A percentile compares a stretch with the other conserved stretches of the same genome.
These are phyloP conservation scores for Priceomyces fermenticarens DNA, from an alignment of 805 yeast species.

Conservation along the genomic window DNA sequence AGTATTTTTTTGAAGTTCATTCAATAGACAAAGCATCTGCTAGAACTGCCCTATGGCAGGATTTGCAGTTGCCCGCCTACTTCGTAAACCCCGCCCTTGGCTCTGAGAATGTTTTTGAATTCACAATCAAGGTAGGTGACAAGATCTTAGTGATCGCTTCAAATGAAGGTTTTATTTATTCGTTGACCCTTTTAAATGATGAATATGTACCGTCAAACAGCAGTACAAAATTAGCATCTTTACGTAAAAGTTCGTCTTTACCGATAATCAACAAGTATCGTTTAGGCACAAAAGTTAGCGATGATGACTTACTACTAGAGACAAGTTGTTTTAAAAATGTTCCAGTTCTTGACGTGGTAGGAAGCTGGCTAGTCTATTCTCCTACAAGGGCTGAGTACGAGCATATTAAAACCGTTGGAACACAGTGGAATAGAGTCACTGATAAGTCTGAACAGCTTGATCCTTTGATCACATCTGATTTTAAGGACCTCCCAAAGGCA, in stretches of 20 bases:
- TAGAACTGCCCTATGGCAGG: slow-evolving; percentile 3
- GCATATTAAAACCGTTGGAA: slow-evolving; percentile 21
- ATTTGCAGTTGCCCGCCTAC: slow-evolving; percentile 8
- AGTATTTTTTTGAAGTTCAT: slow-evolving; percentile 3
- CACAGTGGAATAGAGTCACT: slow-evolving; percentile 1
- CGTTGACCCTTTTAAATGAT: slow-evolving; percentile 9
- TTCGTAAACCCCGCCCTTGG: not conserved
- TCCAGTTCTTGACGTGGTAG: slow-evolving; percentile 49
- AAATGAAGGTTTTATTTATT: slow-evolving; percentile 19
- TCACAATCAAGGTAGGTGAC: slow-evolving; percentile 17
- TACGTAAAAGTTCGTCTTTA: slow-evolving; percentile 19
- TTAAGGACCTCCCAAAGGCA: not conserved
- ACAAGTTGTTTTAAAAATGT: slow-evolving; percentile 30
- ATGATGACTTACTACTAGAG: slow-evolving; percentile 22
- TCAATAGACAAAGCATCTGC: not conserved
- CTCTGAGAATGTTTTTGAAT: not conserved
- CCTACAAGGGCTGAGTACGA: slow-evolving; percentile 38
- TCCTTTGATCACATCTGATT: slow-evolving; percentile 7
- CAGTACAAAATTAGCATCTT: slow-evolving; percentile 12
- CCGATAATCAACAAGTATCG: slow-evolving; percentile 15
- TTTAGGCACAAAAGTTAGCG: slow-evolving; percentile 10
- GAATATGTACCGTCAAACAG: slow-evolving; percentile 13
- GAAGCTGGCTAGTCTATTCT: slow-evolving; percentile 47
- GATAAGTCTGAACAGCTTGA: slow-evolving; percentile 8
- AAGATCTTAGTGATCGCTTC: slow-evolving; percentile 19